Evolutionary conservation across 2,329 filamentous ascomycete species (phyloP).

Genomic region (Apiospora rasikravindrae): DNA sequence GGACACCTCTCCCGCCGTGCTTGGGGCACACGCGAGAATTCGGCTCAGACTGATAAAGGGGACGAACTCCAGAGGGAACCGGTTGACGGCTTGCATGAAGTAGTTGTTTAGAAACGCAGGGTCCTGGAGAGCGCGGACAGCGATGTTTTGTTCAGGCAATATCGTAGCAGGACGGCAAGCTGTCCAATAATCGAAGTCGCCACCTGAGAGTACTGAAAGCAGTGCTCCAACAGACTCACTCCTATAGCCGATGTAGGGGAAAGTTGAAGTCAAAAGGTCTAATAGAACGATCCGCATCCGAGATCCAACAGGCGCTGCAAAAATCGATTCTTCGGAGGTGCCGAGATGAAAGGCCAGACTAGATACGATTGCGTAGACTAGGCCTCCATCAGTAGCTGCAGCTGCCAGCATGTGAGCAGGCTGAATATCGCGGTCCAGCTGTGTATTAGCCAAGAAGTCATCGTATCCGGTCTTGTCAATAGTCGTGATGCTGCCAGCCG

Average conservation of each 20-base stretch:
- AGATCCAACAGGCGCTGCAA: conserved; percentile 62
- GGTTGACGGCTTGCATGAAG: conserved; percentile 71
- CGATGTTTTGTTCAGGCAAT: conserved; percentile 43
- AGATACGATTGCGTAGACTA: conserved; percentile 59
- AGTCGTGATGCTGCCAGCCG: conserved; percentile 65
- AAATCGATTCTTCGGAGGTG: conserved; percentile 49
- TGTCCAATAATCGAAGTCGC: conserved; percentile 57
- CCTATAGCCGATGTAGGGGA: conserved; percentile 73
- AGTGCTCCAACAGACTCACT: conserved; percentile 72
- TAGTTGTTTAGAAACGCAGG: conserved; percentile 60
- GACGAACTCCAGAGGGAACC: conserved; percentile 85
- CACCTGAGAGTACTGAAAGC: conserved; percentile 66
- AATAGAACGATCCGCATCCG: conserved; percentile 69
- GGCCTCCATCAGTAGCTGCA: conserved; percentile 51
- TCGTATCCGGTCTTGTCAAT: conserved; percentile 66
- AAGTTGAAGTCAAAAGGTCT: conserved; percentile 71
- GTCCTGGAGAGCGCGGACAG: conserved; percentile 56
- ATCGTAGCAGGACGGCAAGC: conserved; percentile 48
- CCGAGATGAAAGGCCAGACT: conserved; percentile 56
- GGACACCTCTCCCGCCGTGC: conserved; percentile 38
- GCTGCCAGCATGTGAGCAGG: conserved; percentile 57
- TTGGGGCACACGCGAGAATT: conserved; percentile 61
- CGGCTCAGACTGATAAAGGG: conserved; percentile 78
- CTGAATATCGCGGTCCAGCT: conserved; percentile 56
- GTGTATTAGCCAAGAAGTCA: conserved; percentile 57